Percentiles rank a stretch among this genome's conserved stretches.
Evolutionary conservation across 805 yeast genomes (phyloP).

Genomic region (Candida rishiriensis): DNA sequence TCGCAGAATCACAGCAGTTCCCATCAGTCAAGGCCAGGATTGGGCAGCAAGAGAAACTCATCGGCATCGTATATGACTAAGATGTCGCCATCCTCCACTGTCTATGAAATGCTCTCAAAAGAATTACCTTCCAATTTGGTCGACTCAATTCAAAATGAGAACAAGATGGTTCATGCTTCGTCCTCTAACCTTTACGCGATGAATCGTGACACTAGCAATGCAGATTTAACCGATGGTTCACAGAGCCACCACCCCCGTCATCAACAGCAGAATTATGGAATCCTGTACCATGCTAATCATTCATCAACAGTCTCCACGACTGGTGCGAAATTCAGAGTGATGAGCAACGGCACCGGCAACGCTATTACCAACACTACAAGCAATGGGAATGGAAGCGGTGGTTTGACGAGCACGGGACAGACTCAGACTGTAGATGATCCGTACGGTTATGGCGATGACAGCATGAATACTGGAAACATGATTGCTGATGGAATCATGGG

Average conservation of each 20-base stretch:
- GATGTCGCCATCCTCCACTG: constrained; percentile 11
- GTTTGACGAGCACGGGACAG: not conserved
- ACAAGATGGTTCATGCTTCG: constrained; percentile 19
- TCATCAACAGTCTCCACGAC: no score
- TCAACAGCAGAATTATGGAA: no score
- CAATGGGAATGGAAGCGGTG: not conserved
- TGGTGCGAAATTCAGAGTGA: not conserved
- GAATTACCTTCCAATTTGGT: constrained; percentile 27
- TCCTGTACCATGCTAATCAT: no score
- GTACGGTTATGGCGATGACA: constrained; percentile 1
- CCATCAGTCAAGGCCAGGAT: constrained; percentile 7
- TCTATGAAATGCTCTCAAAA: constrained; percentile 20
- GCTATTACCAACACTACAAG: not conserved
- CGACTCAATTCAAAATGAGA: constrained; percentile 28
- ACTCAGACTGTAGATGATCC: no score
- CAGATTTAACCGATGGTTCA: not conserved
- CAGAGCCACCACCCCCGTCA: not conserved
- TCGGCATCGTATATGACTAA: constrained; percentile 4
- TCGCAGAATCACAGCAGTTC: not conserved
- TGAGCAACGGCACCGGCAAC: no score
- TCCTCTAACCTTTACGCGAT: constrained; percentile 1
- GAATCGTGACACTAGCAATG: not conserved
- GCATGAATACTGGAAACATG: constrained; percentile 7
- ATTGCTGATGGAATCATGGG: constrained; percentile 30
- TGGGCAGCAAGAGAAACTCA: not conserved